A percentile compares a stretch with the other conserved stretches of the same genome.
Evolutionary conservation across 2,329 filamentous ascomycete species (phyloP).

Genomic region (Volutella citrinella): DNA sequence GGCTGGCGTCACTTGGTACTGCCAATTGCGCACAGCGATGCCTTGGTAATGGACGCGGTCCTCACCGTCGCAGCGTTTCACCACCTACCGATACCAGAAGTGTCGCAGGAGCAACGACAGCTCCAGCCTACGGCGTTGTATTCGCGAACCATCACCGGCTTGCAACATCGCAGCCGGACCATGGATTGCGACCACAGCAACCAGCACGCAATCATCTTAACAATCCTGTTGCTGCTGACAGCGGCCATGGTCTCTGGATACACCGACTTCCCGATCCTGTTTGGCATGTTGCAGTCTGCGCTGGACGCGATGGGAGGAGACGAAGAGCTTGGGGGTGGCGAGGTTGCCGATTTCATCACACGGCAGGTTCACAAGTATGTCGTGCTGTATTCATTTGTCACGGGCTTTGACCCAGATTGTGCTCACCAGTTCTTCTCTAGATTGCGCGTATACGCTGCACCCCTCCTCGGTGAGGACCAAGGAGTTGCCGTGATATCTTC

Average conservation of each 20-base stretch:
- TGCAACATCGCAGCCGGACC: conserved; percentile 3
- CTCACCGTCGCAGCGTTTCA: conserved; percentile 8
- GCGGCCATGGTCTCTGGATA: conserved; percentile 14
- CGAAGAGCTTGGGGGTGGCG: conserved; percentile 5
- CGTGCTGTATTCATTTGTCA: too few relatives aligned
- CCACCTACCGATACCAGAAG: neutral
- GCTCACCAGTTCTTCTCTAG: too few relatives aligned
- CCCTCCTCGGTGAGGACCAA: conserved; percentile 7
- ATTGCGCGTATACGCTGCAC: conserved; percentile 10
- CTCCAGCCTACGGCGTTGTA: conserved; percentile 6
- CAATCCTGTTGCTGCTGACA: conserved; percentile 15
- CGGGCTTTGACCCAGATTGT: too few relatives aligned
- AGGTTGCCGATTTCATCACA: conserved; percentile 8
- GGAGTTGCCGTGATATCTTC: conserved; percentile 8
- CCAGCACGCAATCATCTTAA: conserved; percentile 7
- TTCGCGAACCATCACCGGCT: conserved; percentile 3
- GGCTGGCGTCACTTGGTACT: conserved; percentile 11
- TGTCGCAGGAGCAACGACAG: neutral
- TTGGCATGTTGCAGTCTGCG: conserved; percentile 13
- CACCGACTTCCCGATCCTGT: conserved; percentile 14
- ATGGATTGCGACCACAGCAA: neutral
- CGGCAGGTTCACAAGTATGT: conserved; percentile 13
- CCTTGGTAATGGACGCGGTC: conserved; percentile 8
- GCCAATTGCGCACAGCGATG: conserved; percentile 6
- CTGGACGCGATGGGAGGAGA: conserved; percentile 14